These are phyloP conservation scores for Brassica carinata DNA, from an alignment of 345 rosid species.

Conservation along the genomic window DNA sequence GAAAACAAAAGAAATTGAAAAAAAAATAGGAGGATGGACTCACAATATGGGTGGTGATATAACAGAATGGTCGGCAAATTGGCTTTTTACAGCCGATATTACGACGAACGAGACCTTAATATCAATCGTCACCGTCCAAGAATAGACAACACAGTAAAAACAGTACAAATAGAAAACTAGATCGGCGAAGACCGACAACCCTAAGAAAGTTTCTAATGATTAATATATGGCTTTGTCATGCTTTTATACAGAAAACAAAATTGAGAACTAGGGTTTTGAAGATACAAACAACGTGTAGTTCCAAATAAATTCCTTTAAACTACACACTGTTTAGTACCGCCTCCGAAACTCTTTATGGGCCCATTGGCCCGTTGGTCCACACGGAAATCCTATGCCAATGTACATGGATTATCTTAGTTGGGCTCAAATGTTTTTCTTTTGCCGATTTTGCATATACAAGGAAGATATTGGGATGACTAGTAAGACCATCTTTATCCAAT, in stretches of 20 bases:
- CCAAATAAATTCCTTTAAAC: not conserved
- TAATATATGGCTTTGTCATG: not conserved
- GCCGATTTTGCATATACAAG: not conserved
- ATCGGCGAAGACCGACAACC: not conserved
- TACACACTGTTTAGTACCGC: not conserved
- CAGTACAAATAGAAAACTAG: not conserved
- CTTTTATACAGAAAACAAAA: slow-evolving; percentile 7
- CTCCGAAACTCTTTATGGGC: not conserved
- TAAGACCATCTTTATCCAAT: too few species aligned
- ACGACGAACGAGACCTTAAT: slow-evolving; percentile 99
- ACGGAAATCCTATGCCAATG: not conserved
- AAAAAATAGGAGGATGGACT: slow-evolving; percentile 47
- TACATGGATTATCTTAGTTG: not conserved
- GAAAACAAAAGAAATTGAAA: not conserved
- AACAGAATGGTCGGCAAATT: slow-evolving; percentile 93
- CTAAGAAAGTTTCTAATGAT: not conserved
- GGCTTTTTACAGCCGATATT: slow-evolving; percentile 60
- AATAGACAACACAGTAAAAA: not conserved
- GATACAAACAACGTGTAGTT: not conserved
- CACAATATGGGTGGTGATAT: slow-evolving; percentile 99
- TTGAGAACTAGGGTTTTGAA: slow-evolving; percentile 22
- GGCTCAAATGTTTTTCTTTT: not conserved
- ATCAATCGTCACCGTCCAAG: slow-evolving; percentile 73
- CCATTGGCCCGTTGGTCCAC: not conserved
- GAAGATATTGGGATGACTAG: too few species aligned